These are phyloP conservation scores for Rhynchospora breviuscula DNA, from an alignment of 176 grass and related monocot species.

Conservation along the genomic window DNA sequence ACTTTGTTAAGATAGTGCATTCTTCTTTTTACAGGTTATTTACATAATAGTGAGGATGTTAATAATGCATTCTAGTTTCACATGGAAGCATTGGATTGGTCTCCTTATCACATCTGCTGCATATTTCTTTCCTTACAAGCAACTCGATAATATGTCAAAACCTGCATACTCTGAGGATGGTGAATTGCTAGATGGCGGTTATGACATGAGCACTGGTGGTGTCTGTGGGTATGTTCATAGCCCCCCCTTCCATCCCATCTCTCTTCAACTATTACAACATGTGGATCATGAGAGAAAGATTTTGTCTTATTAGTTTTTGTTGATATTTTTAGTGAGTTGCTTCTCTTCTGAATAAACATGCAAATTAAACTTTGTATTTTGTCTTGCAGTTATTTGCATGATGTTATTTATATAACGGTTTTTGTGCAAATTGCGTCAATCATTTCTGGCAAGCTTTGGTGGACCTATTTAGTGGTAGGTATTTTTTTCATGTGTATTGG, in stretches of 20 bases:
- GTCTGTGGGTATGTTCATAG: conserved; percentile 54
- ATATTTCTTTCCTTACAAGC: conserved; percentile 77
- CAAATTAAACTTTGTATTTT: background rate
- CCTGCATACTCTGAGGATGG: conserved; percentile 51
- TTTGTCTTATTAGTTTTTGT: background rate
- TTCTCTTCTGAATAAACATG: background rate
- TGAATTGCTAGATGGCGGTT: conserved; percentile 71
- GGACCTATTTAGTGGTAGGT: conserved; percentile 90
- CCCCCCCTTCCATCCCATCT: background rate
- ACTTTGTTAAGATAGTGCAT: background rate
- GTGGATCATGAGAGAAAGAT: background rate
- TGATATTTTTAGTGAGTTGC: background rate
- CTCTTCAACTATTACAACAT: background rate
- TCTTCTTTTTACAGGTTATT: conserved; percentile 38
- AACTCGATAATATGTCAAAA: conserved; percentile 82
- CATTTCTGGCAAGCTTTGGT: conserved; percentile 96
- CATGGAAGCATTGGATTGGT: conserved; percentile 98
- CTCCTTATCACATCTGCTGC: conserved; percentile 60
- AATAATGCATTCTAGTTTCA: conserved; percentile 83
- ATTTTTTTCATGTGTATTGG: conserved; percentile 1
- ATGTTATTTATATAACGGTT: conserved; percentile 86
- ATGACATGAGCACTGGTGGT: conserved; percentile 69
- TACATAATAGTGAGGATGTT: conserved; percentile 76
- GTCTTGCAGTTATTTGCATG: conserved; percentile 68
- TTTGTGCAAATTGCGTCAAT: conserved; percentile 89